phyloP scores from a whole-genome alignment of 1,284 basidiomycete genomes.

The Cystobasidiaceae sp. region DNA sequence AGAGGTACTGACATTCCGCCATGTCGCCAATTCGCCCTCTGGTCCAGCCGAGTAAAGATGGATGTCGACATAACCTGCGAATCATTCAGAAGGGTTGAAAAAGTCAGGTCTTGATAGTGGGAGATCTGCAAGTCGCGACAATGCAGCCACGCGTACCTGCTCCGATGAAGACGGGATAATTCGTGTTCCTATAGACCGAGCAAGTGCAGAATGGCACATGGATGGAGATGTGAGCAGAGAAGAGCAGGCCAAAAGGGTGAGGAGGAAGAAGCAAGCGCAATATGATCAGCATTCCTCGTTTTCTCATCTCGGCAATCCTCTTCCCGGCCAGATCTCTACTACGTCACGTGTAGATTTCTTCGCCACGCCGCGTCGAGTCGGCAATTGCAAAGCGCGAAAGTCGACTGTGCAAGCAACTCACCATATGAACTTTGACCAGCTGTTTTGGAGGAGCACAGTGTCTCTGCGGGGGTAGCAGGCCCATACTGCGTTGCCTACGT shows the following conservation, averaged over 20 bases:
- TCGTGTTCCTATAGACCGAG: conserved; percentile 9
- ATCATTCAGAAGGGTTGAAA: background rate
- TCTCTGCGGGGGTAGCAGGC: conserved; percentile 63
- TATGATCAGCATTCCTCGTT: no score
- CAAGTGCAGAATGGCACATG: no score
- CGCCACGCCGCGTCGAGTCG: no score
- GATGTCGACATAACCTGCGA: conserved; percentile 54
- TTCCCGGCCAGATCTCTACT: no score
- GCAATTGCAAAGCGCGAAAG: background rate
- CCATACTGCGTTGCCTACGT: conserved; percentile 58
- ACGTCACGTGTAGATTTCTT: no score
- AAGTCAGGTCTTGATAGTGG: background rate
- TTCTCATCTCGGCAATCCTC: no score
- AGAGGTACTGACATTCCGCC: conserved; percentile 51
- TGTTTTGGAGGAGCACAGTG: conserved; percentile 58
- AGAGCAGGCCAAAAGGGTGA: no score
- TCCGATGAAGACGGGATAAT: conserved; percentile 14
- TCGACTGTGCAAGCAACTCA: background rate
- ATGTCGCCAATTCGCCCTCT: conserved; percentile 41
- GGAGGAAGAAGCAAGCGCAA: background rate
- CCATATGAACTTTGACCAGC: conserved; percentile 68
- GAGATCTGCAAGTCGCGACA: background rate
- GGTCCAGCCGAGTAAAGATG: conserved; percentile 66
- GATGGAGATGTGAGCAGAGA: no score
- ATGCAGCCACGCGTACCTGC: background rate